These are phyloP conservation scores for Entomortierella lignicola DNA, from an alignment of 192 early-diverging fungal genomes.

Conservation along the genomic window DNA sequence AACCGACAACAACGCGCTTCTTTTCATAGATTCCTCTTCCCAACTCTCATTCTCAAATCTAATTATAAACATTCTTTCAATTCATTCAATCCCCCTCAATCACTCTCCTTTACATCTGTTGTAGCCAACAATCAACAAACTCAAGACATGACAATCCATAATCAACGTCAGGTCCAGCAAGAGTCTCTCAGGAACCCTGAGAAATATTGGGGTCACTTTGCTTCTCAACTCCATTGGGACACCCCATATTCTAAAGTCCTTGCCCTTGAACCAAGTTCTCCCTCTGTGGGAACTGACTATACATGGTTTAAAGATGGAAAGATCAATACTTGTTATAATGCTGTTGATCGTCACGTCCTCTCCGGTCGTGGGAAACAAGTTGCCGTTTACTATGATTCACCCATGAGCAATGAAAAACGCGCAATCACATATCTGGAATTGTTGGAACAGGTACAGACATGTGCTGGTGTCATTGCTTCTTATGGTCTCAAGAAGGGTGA, in stretches of 20 bases:
- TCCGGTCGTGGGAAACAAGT: slow-evolving; percentile 64
- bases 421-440: slow-evolving; percentile 77
- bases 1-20: background rate
- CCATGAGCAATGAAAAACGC: slow-evolving; percentile 65
- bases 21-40: too few relatives aligned
- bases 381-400: slow-evolving; percentile 83
- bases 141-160: slow-evolving; percentile 26
- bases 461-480: slow-evolving; percentile 71
- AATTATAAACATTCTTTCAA: too few relatives aligned
- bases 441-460: slow-evolving; percentile 70
- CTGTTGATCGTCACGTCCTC: slow-evolving; percentile 78
- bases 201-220: slow-evolving; percentile 62
- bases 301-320: slow-evolving; percentile 77
- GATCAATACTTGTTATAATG: slow-evolving; percentile 87
- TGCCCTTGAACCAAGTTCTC: slow-evolving; percentile 20
- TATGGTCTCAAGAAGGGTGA: slow-evolving; percentile 77
- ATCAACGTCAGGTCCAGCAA: slow-evolving; percentile 14
- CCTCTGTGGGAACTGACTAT: slow-evolving; percentile 44
- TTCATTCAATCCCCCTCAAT: background rate
- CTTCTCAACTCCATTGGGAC: slow-evolving; percentile 62
- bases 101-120: background rate
- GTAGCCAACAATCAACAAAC: background rate
- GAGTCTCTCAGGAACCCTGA: slow-evolving; percentile 59
- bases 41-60: too few relatives aligned
- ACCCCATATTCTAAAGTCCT: slow-evolving; percentile 51